phyloP scores from a whole-genome alignment of 208 protist genomes.

The Strigomonas galati region DNA sequence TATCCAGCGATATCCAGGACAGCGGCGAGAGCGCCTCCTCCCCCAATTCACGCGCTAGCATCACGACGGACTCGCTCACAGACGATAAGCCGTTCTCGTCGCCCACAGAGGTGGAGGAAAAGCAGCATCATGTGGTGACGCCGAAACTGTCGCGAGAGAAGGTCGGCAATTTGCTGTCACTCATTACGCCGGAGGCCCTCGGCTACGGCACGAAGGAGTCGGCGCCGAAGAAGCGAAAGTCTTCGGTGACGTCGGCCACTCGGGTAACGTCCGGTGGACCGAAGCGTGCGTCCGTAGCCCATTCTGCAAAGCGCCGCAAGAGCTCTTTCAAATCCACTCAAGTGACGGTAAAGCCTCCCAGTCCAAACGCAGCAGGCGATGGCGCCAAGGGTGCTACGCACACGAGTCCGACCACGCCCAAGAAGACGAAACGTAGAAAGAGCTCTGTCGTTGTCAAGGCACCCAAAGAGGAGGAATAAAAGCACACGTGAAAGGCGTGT shows the following conservation, averaged over 20 bases:
- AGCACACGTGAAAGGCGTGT: not conserved
- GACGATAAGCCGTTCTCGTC: not conserved
- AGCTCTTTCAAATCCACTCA: not conserved
- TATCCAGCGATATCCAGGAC: not conserved
- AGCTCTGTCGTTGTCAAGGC: not conserved
- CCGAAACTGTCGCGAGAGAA: constrained; percentile 30
- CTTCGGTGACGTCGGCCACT: constrained; percentile 7
- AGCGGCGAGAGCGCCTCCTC: not conserved
- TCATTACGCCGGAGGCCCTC: constrained; percentile 46
- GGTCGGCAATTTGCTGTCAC: constrained; percentile 34
- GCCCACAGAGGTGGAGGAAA: not conserved
- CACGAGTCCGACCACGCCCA: not conserved
- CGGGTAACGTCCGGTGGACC: not conserved
- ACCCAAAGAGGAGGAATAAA: not conserved
- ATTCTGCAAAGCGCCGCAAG: not conserved
- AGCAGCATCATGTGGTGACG: not conserved
- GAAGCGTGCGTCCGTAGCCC: not conserved
- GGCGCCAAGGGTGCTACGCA: too few relatives aligned
- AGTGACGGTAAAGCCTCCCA: too few relatives aligned
- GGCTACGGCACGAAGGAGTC: constrained; percentile 10
- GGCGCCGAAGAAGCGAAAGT: constrained; percentile 16
- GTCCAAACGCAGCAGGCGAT: too few relatives aligned
- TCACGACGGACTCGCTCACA: not conserved
- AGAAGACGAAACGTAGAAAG: constrained; percentile 5
- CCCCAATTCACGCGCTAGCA: not conserved